phyloP scores from a whole-genome alignment of 768 basidiomycete genomes.

The Chiua virens region DNA sequence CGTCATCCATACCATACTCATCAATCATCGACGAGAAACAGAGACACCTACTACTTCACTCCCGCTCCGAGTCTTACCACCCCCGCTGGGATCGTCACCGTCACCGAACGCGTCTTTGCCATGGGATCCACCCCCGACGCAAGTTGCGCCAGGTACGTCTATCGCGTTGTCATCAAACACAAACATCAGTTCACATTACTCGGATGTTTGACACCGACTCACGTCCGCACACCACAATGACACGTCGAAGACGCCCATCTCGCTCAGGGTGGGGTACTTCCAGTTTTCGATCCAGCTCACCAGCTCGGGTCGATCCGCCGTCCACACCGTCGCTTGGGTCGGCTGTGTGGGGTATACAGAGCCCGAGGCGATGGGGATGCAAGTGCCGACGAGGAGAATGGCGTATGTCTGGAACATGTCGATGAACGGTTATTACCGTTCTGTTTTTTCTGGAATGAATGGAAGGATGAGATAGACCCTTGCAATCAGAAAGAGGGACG shows the following conservation, averaged over 20 bases:
- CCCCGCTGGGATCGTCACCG: slow-evolving; percentile 33
- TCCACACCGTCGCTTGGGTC: slow-evolving; percentile 42
- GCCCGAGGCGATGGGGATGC: slow-evolving; percentile 24
- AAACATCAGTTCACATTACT: no score
- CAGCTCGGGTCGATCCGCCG: slow-evolving; percentile 40
- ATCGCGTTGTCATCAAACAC: neutral
- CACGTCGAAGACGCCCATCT: slow-evolving; percentile 45
- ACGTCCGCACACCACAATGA: slow-evolving; percentile 49
- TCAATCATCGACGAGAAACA: neutral
- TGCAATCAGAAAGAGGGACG: no score
- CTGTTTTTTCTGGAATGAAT: no score
- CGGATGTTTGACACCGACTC: neutral
- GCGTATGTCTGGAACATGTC: slow-evolving; percentile 7
- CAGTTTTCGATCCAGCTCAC: slow-evolving; percentile 55
- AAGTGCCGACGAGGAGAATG: neutral
- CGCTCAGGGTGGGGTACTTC: slow-evolving; percentile 37
- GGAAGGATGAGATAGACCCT: no score
- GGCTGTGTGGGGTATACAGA: slow-evolving; percentile 55
- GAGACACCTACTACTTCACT: slow-evolving; percentile 33
- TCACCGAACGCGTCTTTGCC: slow-evolving; percentile 10
- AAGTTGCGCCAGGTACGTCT: slow-evolving; percentile 46
- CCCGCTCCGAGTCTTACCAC: slow-evolving; percentile 23
- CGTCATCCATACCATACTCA: no score
- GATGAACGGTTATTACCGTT: no score
- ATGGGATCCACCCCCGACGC: slow-evolving; percentile 43